Evolutionary conservation across 192 early-diverging fungal genomes (phyloP).

Genomic region (Gonapodya prolifera): DNA sequence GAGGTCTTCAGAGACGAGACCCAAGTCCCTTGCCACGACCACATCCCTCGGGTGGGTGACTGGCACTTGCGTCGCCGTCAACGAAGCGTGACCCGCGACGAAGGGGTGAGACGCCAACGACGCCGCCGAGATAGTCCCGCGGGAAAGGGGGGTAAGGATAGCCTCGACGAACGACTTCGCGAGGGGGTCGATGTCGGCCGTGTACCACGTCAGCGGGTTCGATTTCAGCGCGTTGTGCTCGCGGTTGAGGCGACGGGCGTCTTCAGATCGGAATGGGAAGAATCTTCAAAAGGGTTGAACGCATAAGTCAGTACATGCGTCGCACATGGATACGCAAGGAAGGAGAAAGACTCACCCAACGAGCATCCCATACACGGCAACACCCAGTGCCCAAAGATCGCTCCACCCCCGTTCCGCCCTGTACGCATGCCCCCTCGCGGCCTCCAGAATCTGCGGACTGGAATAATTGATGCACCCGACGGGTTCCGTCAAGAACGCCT

Average conservation of each 20-base stretch:
- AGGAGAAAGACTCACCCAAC: background rate
- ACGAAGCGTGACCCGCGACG: background rate
- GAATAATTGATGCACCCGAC: constrained; percentile 1
- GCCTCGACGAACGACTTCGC: background rate
- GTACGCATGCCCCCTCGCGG: background rate
- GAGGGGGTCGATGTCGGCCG: background rate
- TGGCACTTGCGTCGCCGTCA: background rate
- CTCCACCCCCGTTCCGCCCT: background rate
- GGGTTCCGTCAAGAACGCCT: background rate
- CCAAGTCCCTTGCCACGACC: background rate
- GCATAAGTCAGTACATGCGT: background rate
- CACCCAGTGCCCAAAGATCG: background rate
- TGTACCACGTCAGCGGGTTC: background rate
- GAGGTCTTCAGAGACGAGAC: background rate
- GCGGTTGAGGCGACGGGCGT: background rate
- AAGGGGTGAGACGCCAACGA: background rate
- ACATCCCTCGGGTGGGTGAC: background rate
- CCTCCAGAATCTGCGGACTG: background rate
- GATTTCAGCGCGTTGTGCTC: background rate
- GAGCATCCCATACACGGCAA: background rate
- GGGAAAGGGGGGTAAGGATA: background rate
- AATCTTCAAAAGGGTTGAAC: background rate
- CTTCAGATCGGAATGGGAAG: background rate
- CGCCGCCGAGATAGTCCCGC: background rate
- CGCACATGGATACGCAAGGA: background rate